Base-by-base conservation (phyloP, 1,284 basidiomycete species). In the Vanrija sp. region DNA sequence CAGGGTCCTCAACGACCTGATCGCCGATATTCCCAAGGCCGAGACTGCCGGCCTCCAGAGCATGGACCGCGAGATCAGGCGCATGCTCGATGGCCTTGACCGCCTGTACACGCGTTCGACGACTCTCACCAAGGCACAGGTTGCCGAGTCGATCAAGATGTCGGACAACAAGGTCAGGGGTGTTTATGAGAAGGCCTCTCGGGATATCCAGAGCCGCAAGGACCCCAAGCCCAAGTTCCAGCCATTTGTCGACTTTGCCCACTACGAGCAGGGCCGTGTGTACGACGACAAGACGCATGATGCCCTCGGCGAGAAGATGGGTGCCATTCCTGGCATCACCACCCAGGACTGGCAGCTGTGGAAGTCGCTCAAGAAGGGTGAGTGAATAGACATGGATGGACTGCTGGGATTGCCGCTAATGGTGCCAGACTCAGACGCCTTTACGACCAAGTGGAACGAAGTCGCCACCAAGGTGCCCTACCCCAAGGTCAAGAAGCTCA, bases 61-160 rank as follows among this genome's bases (percentile, higher is more conserved):
- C 49, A 51, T 75, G 16, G 66, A 67, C 14, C 61, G 67, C 38
- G 71, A 74, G 47, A 66, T 68, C 48, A 63, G 66, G 23, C 70
- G 71, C 55, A 55, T 73, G 57, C 29, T 71, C 23, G 55, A 52
- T 19, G 73, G 72, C 15, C 64, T 75, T n/a, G 70, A 75, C 63
- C 69, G 69, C 52, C 64, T 75, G n/a, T 75, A 71, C 56, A 64
- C 68, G 12, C 52, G 53, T n/a, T 71, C 68, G 12, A 57, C 63
- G 8, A 59, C 45, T 1, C 64, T 74, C 25, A 72, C 65, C 3
- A 49, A 50, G 15, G 63, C 69, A 0, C 72, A 74, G 58, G 67
- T 74, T 42, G 56, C 57, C 28, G 61, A 64, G 45, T 66, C 65
- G 12, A 57, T 59, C 38, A 55, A 58, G 16, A 67, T 68, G 64